A percentile compares a stretch with the other conserved stretches of the same genome.
These are phyloP conservation scores for Penicillium sp. DNA, from an alignment of 2,329 filamentous ascomycete species.

Conservation along the genomic window DNA sequence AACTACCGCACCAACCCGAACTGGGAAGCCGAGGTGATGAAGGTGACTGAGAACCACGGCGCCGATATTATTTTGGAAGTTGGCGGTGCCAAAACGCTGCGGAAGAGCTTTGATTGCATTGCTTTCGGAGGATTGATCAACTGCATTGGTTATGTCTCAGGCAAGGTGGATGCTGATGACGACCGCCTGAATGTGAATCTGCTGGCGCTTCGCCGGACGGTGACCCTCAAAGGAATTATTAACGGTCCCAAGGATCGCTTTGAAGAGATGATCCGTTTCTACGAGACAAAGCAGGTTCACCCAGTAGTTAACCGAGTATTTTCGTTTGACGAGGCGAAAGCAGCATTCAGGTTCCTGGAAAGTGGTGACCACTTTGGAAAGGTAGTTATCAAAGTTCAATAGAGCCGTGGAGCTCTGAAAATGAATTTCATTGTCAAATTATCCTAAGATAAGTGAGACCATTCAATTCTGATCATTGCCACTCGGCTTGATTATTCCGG, in stretches of 20 bases:
- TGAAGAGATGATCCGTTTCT: constrained; percentile 39
- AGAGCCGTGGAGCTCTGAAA: background rate
- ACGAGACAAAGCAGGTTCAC: constrained; percentile 32
- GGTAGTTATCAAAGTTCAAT: constrained; percentile 49
- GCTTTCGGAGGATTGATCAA: constrained; percentile 48
- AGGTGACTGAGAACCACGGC: constrained; percentile 46
- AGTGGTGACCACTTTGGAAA: constrained; percentile 56
- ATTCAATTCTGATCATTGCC: constrained; percentile 12
- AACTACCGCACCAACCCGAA: constrained; percentile 50
- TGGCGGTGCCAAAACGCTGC: constrained; percentile 51
- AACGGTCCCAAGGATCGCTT: constrained; percentile 61
- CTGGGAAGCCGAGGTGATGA: constrained; percentile 48
- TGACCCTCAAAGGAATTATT: constrained; percentile 58
- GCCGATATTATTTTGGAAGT: constrained; percentile 54
- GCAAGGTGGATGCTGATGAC: constrained; percentile 55
- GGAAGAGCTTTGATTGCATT: constrained; percentile 48
- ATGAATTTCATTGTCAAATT: background rate
- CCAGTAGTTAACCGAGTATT: constrained; percentile 57
- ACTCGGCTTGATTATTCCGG: constrained; percentile 14
- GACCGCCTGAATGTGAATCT: constrained; percentile 62
- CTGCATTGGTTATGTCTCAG: constrained; percentile 49
- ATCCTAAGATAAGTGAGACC: background rate
- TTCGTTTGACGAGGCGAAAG: constrained; percentile 50
- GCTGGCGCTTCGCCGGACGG: constrained; percentile 50
- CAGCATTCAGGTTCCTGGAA: constrained; percentile 54